These are phyloP conservation scores for Cyanophora paradoxa DNA, from an alignment of 78 protist species.

Conservation along the genomic window DNA sequence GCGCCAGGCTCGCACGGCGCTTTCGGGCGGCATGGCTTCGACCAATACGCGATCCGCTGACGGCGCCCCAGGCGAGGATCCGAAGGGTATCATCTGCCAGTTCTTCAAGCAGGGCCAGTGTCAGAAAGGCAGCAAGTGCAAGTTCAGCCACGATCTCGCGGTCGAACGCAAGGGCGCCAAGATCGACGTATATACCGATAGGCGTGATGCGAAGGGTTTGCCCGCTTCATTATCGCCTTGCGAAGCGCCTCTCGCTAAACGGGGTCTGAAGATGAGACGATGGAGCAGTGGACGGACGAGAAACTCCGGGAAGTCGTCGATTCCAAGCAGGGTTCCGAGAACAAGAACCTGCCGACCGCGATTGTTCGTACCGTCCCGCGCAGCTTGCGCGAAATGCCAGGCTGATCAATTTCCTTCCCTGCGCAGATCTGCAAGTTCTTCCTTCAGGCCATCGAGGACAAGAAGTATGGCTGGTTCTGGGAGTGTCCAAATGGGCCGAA, in stretches of 20 bases:
- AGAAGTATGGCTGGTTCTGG: constrained; percentile 84
- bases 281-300: constrained; percentile 69
- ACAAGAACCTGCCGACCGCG: constrained; percentile 25
- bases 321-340: constrained; percentile 37
- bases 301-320: constrained; percentile 54
- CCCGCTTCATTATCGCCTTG: not conserved
- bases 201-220: not conserved
- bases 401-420: too few relatives aligned
- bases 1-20: constrained; percentile 18
- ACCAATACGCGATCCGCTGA: too few relatives aligned
- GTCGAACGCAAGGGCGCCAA: constrained; percentile 42
- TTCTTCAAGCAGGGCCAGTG: constrained; percentile 66
- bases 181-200: constrained; percentile 25
- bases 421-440: constrained; percentile 68
- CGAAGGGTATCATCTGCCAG: constrained; percentile 70
- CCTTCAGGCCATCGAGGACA: constrained; percentile 72
- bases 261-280: constrained; percentile 28
- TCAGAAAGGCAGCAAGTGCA: constrained; percentile 67
- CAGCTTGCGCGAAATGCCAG: too few relatives aligned
- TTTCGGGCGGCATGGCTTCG: too few relatives aligned
- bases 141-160: constrained; percentile 62
- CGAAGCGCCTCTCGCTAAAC: not conserved
- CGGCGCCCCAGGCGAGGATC: constrained; percentile 56
- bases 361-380: too few relatives aligned
- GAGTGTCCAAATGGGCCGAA: constrained; percentile 62